phyloP scores from a whole-genome alignment of 805 yeast species.

The Crinitomyces ghanaensis region DNA sequence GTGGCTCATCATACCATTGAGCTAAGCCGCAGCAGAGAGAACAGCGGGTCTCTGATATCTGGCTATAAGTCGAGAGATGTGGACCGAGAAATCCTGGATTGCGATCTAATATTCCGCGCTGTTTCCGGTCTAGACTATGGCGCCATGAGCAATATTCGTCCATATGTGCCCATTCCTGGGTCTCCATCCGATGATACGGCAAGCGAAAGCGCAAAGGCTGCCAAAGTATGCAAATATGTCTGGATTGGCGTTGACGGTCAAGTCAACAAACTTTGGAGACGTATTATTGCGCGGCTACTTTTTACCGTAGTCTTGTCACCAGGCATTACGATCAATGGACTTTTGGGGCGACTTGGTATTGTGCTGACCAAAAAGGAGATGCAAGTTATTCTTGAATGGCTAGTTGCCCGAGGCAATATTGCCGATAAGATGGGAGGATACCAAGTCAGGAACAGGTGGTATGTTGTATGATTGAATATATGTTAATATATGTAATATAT shows the following conservation, averaged over 20 bases:
- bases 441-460: too few relatives aligned
- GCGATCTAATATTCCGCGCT: slow-evolving; percentile 40
- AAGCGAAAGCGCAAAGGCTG: too few relatives aligned
- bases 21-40: slow-evolving; percentile 38
- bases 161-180: slow-evolving; percentile 9
- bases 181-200: too few relatives aligned
- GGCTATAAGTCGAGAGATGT: slow-evolving; percentile 69
- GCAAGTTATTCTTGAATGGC: slow-evolving; percentile 19
- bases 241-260: slow-evolving; percentile 65
- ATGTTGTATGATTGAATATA: too few relatives aligned
- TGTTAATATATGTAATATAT: too few relatives aligned
- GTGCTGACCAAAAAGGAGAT: slow-evolving; percentile 21
- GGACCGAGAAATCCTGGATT: slow-evolving; percentile 55
- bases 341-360: slow-evolving; percentile 16
- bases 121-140: slow-evolving; percentile 4
- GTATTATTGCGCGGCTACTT: slow-evolving; percentile 37
- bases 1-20: slow-evolving; percentile 33
- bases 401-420: slow-evolving; percentile 14
- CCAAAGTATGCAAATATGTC: slow-evolving; percentile 8
- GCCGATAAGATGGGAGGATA: too few relatives aligned
- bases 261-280: slow-evolving; percentile 55
- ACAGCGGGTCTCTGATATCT: slow-evolving; percentile 24
- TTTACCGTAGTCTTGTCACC: slow-evolving; percentile 41
- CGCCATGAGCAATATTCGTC: slow-evolving; percentile 7
- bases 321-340: slow-evolving; percentile 31